Evolutionary conservation across 1,284 basidiomycete genomes (phyloP), one percentile per base, ranked within the genome.

Genomic region (Cryptococcus sp.): DNA sequence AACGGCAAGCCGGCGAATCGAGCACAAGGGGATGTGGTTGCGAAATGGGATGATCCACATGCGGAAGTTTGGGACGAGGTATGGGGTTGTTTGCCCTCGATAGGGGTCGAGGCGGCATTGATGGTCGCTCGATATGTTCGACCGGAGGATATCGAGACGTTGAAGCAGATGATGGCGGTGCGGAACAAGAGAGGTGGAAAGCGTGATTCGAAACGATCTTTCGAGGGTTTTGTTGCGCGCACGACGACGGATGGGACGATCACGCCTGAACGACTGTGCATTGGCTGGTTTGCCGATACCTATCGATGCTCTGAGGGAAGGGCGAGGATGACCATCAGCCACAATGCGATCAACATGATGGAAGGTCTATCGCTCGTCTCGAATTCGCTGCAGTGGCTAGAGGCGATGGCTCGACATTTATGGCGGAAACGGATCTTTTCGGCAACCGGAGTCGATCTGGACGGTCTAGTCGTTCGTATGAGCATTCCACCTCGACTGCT

Each of bases 211-310:
- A 39, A 47, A 21, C 35, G 45, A 5, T 18, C 12, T n/a, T 47
- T 34, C 25, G 2, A 5, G 35, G 28, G 14, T 10, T 47, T 47
- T 24, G 26, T 40, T 11, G 23, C 24, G 25, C 23, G 45, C 3
- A 39, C 45, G 9, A 16, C 18, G 3, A 35, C 45, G 2, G 18
- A 31, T 19, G 32, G 34, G 12, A 25, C 10, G 23, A 7, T 45
- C 6, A 22, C 32, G 10, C 25, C 25, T 25, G 21, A 7, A 7
- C 35, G 45, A 4, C 25, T 47, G 11, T 28, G 31, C 21, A 39
- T 38, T 12, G 48, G 48, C 16, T 50, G 48, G 48, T 50, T 50
- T 31, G 45, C 45, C 7, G 45, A 50, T 50, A 38, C 43, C 21
- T 50, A 39, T 39, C 42, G 48, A 22, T 45, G 31, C 14, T 42